Evolutionary conservation across 169 alveolate genomes (phyloP).

Genomic region (Cyclospora cayetanensis): DNA sequence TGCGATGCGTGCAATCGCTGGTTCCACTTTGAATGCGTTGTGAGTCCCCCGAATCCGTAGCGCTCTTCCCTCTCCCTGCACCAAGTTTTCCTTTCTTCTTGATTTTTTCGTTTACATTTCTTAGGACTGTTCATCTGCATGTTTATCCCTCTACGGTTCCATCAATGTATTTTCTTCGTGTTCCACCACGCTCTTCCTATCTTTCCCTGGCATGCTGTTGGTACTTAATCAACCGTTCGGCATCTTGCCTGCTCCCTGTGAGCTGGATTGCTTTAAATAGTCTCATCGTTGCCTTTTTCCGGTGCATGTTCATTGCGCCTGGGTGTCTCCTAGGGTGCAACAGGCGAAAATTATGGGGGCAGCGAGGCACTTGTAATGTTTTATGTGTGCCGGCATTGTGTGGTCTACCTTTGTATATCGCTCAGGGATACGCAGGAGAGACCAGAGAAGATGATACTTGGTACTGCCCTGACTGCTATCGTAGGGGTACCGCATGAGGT

Average conservation of each 20-base stretch:
- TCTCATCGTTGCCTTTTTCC: not conserved
- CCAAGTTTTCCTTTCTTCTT: no score
- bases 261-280: no score
- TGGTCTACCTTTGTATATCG: no score
- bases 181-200: no score
- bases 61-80: no score
- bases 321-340: not conserved
- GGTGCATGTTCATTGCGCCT: not conserved
- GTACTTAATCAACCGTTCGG: no score
- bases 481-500: not conserved
- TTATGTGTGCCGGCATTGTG: not conserved
- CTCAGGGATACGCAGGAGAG: conserved; percentile 48
- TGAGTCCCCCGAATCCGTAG: no score
- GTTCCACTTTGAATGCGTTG: conserved; percentile 68
- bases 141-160: not conserved
- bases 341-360: not conserved
- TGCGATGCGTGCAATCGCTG: conserved; percentile 65
- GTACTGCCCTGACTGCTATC: conserved; percentile 64
- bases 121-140: not conserved
- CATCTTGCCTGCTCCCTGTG: no score
- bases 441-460: conserved; percentile 56
- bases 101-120: not conserved
- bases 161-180: no score
- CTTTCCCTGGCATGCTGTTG: no score
- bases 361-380: not conserved